Evolutionary conservation across 805 yeast genomes (phyloP).

Genomic region (Candida silvatica): DNA sequence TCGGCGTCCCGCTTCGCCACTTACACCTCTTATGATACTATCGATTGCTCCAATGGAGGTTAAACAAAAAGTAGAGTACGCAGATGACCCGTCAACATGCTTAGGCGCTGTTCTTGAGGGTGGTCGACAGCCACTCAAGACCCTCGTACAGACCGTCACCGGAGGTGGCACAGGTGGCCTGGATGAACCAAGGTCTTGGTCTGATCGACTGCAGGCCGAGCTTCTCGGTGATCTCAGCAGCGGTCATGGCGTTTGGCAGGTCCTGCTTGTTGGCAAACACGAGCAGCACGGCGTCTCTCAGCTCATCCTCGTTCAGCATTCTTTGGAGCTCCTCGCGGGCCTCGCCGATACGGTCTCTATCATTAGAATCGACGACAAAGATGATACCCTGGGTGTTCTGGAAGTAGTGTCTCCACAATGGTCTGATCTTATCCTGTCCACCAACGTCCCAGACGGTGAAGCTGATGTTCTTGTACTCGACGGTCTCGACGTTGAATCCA

Average conservation of each 20-base stretch:
- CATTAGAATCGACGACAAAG: conserved; percentile 96
- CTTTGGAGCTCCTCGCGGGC: conserved; percentile 98
- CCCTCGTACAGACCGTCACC: conserved; percentile 99
- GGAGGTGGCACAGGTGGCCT: conserved; percentile 97
- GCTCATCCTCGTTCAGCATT: conserved; percentile 97
- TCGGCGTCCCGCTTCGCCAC: too few relatives aligned
- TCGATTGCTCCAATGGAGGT: background rate
- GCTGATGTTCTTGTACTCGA: conserved; percentile 92
- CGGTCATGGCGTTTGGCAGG: conserved; percentile 98
- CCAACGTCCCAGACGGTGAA: conserved; percentile 99
- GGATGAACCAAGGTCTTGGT: conserved; percentile 99
- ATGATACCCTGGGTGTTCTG: conserved; percentile 98
- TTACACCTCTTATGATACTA: too few relatives aligned
- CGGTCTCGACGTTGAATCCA: conserved; percentile 96
- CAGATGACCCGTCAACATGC: conserved; percentile 1
- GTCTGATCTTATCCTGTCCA: conserved; percentile 99
- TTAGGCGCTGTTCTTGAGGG: conserved; percentile 62
- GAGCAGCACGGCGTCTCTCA: conserved; percentile 89
- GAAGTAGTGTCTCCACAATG: conserved; percentile 98
- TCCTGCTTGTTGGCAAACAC: conserved; percentile 98
- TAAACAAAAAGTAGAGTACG: background rate
- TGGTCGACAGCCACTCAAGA: conserved; percentile 92
- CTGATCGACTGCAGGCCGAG: conserved; percentile 94
- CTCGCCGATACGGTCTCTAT: conserved; percentile 95
- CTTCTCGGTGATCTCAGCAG: conserved; percentile 96